These are phyloP conservation scores for Ogataea ramenticola DNA, from an alignment of 805 yeast species.

Conservation along the genomic window DNA sequence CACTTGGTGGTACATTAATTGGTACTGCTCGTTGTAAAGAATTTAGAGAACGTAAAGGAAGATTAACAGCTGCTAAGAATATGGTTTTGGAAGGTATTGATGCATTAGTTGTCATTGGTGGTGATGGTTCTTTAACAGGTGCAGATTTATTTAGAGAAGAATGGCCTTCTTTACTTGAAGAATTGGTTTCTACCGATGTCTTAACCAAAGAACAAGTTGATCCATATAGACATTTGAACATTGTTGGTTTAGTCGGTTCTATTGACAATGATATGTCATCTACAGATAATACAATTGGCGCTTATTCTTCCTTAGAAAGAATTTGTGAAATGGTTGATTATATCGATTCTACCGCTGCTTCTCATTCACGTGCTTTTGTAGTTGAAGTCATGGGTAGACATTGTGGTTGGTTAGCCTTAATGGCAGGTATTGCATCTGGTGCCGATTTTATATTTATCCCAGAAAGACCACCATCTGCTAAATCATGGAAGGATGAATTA, in stretches of 20 bases:
- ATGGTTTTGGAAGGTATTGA: conserved; percentile 67
- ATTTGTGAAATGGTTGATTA: conserved; percentile 72
- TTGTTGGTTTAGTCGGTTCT: conserved; percentile 76
- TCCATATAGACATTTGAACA: conserved; percentile 50
- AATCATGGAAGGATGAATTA: conserved; percentile 63
- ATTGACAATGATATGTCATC: conserved; percentile 80
- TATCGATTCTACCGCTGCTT: conserved; percentile 77
- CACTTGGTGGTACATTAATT: conserved; percentile 69
- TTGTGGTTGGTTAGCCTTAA: conserved; percentile 81
- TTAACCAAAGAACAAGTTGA: conserved; percentile 40
- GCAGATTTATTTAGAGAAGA: conserved; percentile 71
- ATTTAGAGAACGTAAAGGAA: conserved; percentile 59
- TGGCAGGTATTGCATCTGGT: conserved; percentile 75
- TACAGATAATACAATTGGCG: conserved; percentile 81
- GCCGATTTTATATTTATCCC: conserved; percentile 81
- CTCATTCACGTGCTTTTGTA: conserved; percentile 78
- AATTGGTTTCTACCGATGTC: conserved; percentile 38
- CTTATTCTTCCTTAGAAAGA: conserved; percentile 69
- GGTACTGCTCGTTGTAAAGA: conserved; percentile 73
- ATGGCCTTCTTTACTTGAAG: conserved; percentile 67
- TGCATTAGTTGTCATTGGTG: conserved; percentile 75
- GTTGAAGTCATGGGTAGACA: conserved; percentile 88
- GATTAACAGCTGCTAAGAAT: conserved; percentile 56
- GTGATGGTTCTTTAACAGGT: conserved; percentile 79
- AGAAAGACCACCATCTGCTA: conserved; percentile 61